Evolutionary conservation across 805 yeast species (phyloP), one percentile per base, ranked within the genome.

Genomic region (Yarrowia yakushimensis): DNA sequence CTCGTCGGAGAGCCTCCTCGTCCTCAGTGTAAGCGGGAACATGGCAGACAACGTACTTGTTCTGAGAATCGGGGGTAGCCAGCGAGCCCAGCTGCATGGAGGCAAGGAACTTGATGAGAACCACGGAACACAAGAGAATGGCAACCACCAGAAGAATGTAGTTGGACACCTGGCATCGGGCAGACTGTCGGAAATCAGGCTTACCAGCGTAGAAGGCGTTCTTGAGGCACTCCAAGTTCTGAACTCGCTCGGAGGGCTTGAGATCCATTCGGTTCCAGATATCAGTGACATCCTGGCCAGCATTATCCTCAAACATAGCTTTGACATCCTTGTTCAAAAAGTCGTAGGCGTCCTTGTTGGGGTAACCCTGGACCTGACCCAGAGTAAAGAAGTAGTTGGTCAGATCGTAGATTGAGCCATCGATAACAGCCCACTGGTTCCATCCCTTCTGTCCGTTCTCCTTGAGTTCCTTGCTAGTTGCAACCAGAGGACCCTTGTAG

Each of bases 1-100:
- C 84, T 13, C 84, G 76, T 39, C 87, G 74, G 54, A 83, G 68
- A 42, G 84, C 82, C 8, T 70, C 77, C 68, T 25, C 27, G 27
- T 25, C 27, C 27, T 25, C 27, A 25, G 27, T 25, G 27, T 83
- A 83, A 54, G 84, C 84, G 3, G 87, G 85, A 11, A 83, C 81
- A 64, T 77, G 79, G 62, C 77, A 74, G 22, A 77, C 75, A 36
- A 77, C 69, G 60, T 77, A 77, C 63, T 71, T 67, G 63, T 75
- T 76, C 13, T 75, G 65, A 18, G 73, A 74, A 22, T 77, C 79
- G 1, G 79, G 78, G 25, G 65, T 65, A 20, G 66, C 67, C 39
- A 64, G 69, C 41, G 69, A 63, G 4, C 74, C 71, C 55, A 77
- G 77, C 60, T 77, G 79, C 63, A 77, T 62, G 2, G 79, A 78